phyloP scores from a whole-genome alignment of 1,284 basidiomycete genomes.

The Chondrostereum purpureum region DNA sequence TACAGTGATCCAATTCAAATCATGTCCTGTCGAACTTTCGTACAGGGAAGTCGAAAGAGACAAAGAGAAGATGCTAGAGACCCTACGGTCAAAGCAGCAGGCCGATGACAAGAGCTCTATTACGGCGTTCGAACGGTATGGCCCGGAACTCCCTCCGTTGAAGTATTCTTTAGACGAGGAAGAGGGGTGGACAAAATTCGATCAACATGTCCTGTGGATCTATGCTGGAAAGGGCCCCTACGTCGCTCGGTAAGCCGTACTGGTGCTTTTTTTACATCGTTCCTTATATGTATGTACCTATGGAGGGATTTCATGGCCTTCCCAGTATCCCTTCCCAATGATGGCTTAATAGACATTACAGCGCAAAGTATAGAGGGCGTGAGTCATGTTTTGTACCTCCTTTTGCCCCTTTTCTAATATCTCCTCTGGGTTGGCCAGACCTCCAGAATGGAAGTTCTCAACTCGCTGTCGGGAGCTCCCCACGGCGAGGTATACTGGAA shows the following conservation, averaged over 20 bases:
- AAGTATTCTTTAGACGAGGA: slow-evolving; percentile 34
- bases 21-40: slow-evolving; percentile 65
- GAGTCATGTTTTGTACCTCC: slow-evolving; percentile 14
- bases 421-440: slow-evolving; percentile 37
- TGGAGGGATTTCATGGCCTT: slow-evolving; percentile 79
- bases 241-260: slow-evolving; percentile 47
- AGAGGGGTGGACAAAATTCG: slow-evolving; percentile 66
- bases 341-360: slow-evolving; percentile 77
- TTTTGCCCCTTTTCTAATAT: too few species aligned
- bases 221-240: slow-evolving; percentile 70
- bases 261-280: slow-evolving; percentile 2
- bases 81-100: slow-evolving; percentile 28
- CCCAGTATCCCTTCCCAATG: slow-evolving; percentile 72
- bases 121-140: slow-evolving; percentile 12
- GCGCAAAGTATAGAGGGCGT: slow-evolving; percentile 55
- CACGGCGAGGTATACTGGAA: slow-evolving; percentile 67
- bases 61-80: slow-evolving; percentile 65
- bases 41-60: slow-evolving; percentile 69
- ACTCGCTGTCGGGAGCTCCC: slow-evolving; percentile 61
- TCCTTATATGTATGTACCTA: background rate
- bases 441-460: slow-evolving; percentile 51
- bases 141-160: slow-evolving; percentile 33
- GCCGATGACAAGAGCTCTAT: slow-evolving; percentile 10
- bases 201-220: slow-evolving; percentile 67
- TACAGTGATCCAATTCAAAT: slow-evolving; percentile 57